Evolutionary conservation across 1,284 basidiomycete species (phyloP).

Genomic region (Amylostereum areolatum): DNA sequence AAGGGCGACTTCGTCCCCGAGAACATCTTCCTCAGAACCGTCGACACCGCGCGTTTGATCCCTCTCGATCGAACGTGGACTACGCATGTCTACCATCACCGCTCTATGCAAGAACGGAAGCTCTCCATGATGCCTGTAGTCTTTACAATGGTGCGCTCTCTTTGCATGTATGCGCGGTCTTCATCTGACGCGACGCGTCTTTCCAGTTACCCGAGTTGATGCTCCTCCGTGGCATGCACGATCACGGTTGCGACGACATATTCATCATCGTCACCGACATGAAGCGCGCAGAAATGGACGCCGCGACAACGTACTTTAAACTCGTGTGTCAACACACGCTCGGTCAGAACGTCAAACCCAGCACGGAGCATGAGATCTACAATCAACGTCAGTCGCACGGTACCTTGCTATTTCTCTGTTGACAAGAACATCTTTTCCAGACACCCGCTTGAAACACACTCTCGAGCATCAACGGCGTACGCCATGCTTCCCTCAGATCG

Average conservation of each 20-base stretch:
- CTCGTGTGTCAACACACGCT: constrained; percentile 59
- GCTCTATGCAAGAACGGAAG: constrained; percentile 63
- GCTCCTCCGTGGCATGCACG: constrained; percentile 72
- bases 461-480: constrained; percentile 58
- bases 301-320: constrained; percentile 69
- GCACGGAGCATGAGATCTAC: constrained; percentile 58
- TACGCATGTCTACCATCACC: constrained; percentile 70
- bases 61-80: constrained; percentile 74
- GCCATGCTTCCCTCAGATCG: constrained; percentile 73
- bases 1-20: constrained; percentile 72
- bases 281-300: constrained; percentile 72
- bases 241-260: constrained; percentile 67
- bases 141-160: constrained; percentile 58
- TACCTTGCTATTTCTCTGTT: background rate
- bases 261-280: constrained; percentile 72
- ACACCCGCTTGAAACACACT: constrained; percentile 60
- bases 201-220: constrained; percentile 66
- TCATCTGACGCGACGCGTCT: constrained; percentile 8
- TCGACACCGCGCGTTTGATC: constrained; percentile 68
- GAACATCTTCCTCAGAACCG: constrained; percentile 68
- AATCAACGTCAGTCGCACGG: constrained; percentile 47
- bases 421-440: constrained; percentile 24
- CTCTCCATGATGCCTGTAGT: constrained; percentile 72
- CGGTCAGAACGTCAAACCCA: constrained; percentile 55
- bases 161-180: background rate